Evolutionary conservation across 2,329 filamentous ascomycete species (phyloP).

Genomic region (Huntiella decipiens): DNA sequence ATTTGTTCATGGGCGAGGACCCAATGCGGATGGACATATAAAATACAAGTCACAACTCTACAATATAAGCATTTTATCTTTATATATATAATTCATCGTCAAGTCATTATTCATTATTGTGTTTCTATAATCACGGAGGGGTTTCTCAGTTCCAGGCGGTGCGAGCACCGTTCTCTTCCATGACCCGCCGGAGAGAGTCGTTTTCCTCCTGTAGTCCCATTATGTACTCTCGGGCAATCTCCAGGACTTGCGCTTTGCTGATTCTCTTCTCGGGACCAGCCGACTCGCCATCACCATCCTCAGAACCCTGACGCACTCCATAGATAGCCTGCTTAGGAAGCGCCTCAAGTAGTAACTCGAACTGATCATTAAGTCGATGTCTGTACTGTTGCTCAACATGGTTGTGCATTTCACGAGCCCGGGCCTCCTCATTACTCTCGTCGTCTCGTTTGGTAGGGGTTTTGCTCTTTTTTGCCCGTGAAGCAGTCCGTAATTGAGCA

Average conservation of each 20-base stretch:
- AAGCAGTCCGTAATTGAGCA: slow-evolving; percentile 13
- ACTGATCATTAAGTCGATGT: slow-evolving; percentile 27
- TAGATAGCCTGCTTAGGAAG: slow-evolving; percentile 19
- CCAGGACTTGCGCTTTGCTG: slow-evolving; percentile 28
- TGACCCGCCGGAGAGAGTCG: background rate
- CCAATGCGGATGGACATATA: slow-evolving; percentile 36
- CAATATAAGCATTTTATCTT: too few relatives aligned
- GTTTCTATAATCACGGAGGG: too few relatives aligned
- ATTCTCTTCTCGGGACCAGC: slow-evolving; percentile 16
- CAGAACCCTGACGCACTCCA: slow-evolving; percentile 15
- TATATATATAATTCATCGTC: too few relatives aligned
- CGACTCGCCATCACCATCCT: slow-evolving; percentile 15
- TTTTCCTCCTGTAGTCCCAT: slow-evolving; percentile 21
- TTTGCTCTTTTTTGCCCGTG: slow-evolving; percentile 12
- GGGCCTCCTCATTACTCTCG: slow-evolving; percentile 24
- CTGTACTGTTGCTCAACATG: slow-evolving; percentile 30
- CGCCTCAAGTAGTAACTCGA: slow-evolving; percentile 24
- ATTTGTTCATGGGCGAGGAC: slow-evolving; percentile 39
- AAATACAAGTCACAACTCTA: background rate
- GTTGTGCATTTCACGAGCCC: slow-evolving; percentile 22
- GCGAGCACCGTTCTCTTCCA: too few relatives aligned
- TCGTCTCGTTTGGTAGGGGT: slow-evolving; percentile 17
- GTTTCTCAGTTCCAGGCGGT: too few relatives aligned
- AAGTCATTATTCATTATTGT: too few relatives aligned
- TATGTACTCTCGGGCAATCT: slow-evolving; percentile 25